Percentiles rank a stretch among this genome's conserved stretches.
These are phyloP conservation scores for Roridomyces roridus DNA, from an alignment of 768 basidiomycete species.

Conservation along the genomic window DNA sequence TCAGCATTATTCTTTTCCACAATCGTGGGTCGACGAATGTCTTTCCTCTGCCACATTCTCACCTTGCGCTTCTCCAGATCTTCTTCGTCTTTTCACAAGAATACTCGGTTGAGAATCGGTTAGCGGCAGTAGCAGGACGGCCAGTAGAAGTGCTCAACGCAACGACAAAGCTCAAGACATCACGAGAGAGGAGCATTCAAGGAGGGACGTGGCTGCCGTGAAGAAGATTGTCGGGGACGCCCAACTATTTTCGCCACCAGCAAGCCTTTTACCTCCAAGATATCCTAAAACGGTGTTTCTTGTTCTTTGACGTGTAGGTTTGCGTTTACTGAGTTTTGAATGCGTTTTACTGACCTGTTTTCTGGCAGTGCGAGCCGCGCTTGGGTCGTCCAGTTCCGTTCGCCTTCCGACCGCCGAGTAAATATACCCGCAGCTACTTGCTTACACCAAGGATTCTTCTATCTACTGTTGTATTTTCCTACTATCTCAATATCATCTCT, in stretches of 20 bases:
- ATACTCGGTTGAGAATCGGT: no score
- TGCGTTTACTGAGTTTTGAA: not conserved
- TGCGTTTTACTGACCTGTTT: not conserved
- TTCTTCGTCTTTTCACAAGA: no score
- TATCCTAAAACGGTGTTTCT: not conserved
- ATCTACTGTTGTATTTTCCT: no score
- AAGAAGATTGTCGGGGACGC: not conserved
- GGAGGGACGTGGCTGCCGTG: slow-evolving; percentile 5
- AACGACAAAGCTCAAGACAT: not conserved
- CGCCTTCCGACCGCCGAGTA: not conserved
- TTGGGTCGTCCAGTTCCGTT: not conserved
- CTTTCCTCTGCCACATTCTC: no score
- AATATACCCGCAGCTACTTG: no score
- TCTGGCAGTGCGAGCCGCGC: not conserved
- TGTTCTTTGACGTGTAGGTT: not conserved
- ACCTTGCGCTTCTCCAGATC: no score
- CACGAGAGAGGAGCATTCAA: not conserved
- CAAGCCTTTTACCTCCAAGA: not conserved
- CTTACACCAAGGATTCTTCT: no score
- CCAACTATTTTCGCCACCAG: not conserved
- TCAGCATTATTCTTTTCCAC: no score
- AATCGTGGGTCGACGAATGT: no score
- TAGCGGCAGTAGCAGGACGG: not conserved
- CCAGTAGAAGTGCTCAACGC: not conserved
- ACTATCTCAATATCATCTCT: no score